These are phyloP conservation scores for Penicillium egyptiacum DNA, from an alignment of 495 filamentous ascomycete genomes.

Conservation along the genomic window DNA sequence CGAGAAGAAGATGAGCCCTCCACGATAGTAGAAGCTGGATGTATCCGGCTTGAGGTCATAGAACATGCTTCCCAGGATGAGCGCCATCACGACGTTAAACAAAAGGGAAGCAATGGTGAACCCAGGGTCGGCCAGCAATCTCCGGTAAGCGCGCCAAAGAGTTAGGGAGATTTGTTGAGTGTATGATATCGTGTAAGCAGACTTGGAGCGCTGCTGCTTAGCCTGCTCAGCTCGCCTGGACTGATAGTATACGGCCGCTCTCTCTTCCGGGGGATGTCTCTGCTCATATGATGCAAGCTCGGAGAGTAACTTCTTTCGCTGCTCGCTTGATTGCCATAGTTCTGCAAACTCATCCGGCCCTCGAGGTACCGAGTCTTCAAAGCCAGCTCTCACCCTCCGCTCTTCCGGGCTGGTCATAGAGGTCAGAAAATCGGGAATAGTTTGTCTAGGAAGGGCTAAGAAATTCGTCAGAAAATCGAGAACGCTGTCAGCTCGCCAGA, in stretches of 20 bases:
- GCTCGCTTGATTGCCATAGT: not conserved
- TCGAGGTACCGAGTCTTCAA: slow-evolving; percentile 39
- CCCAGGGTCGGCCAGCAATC: slow-evolving; percentile 62
- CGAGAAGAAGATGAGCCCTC: slow-evolving; percentile 41
- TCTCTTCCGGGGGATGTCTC: slow-evolving; percentile 18
- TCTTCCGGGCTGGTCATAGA: slow-evolving; percentile 66
- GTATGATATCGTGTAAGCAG: slow-evolving; percentile 29
- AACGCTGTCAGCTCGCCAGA: not conserved
- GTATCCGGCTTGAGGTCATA: slow-evolving; percentile 64
- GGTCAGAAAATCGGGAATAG: slow-evolving; percentile 70
- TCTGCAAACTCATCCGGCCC: not conserved
- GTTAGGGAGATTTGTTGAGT: slow-evolving; percentile 35
- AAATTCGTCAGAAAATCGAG: not conserved
- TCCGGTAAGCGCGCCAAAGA: slow-evolving; percentile 37
- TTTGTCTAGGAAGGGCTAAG: slow-evolving; percentile 46
- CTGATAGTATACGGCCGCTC: slow-evolving; percentile 13
- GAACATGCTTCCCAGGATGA: slow-evolving; percentile 77
- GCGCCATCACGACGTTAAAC: slow-evolving; percentile 64
- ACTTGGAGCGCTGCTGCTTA: slow-evolving; percentile 21
- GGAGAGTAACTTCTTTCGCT: slow-evolving; percentile 40
- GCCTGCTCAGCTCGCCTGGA: slow-evolving; percentile 20
- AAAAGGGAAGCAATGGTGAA: slow-evolving; percentile 63
- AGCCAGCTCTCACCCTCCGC: slow-evolving; percentile 58
- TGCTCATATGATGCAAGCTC: slow-evolving; percentile 47
- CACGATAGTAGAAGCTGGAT: slow-evolving; percentile 66